Evolutionary conservation across 148 eudicot genomes (phyloP).

Genomic region (Hydrangea macrophylla): DNA sequence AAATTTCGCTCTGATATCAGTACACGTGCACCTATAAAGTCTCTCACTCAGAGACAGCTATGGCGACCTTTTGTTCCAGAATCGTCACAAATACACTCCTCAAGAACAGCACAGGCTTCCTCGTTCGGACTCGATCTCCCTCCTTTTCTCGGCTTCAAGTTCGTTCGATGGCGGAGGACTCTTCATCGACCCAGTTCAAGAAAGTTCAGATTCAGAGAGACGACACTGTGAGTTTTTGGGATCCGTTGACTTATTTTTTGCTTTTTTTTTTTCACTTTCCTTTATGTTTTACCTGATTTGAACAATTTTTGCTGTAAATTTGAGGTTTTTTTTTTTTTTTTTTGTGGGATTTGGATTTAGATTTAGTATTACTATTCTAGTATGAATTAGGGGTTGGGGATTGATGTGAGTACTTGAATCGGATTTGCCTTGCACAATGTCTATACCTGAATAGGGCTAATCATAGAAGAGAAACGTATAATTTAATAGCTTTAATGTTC

Average conservation of each 20-base stretch:
- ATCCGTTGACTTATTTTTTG: not conserved
- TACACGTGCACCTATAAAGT: no score
- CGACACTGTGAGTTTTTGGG: constrained; percentile 57
- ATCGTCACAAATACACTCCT: constrained; percentile 24
- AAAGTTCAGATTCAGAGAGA: constrained; percentile 76
- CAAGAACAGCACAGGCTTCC: not conserved
- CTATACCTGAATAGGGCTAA: not conserved
- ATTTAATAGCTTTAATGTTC: no score
- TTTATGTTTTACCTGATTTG: not conserved
- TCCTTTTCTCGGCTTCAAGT: constrained; percentile 28
- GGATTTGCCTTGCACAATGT: not conserved
- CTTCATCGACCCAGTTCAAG: constrained; percentile 45
- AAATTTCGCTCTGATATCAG: no score
- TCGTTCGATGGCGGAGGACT: constrained; percentile 63
- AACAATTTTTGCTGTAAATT: not conserved
- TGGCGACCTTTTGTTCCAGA: constrained; percentile 24
- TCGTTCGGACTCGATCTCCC: constrained; percentile 12
- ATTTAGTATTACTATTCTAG: not conserved
- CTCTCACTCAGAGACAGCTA: no score
- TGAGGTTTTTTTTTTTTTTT: not conserved
- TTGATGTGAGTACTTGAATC: no score
- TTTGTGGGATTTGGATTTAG: not conserved
- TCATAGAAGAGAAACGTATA: no score
- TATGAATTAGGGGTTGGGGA: not conserved
- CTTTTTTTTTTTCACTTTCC: not conserved